These are phyloP conservation scores for Cochlearia excelsa DNA, from an alignment of 345 rosid genomes.

Conservation along the genomic window DNA sequence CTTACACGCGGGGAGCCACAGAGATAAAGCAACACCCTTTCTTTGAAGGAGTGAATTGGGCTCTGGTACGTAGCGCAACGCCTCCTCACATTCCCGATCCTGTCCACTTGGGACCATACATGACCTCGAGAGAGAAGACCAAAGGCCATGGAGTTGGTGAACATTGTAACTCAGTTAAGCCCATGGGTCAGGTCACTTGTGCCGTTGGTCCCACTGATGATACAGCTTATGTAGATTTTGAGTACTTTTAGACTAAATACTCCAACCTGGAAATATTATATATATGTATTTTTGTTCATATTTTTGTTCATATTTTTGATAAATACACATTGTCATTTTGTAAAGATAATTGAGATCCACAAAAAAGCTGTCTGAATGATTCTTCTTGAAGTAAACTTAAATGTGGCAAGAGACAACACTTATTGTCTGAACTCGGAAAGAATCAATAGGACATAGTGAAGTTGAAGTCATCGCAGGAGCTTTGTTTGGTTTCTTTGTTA, in stretches of 20 bases:
- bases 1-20: constrained; percentile 88
- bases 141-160: constrained; percentile 32
- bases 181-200: constrained; percentile 27
- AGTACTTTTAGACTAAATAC: constrained; percentile 50
- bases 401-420: no score
- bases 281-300: constrained; percentile 5
- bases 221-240: constrained; percentile 59
- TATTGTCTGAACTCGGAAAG: constrained; percentile 35
- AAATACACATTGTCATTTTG: constrained; percentile 22
- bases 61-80: constrained; percentile 74
- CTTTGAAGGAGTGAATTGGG: constrained; percentile 92
- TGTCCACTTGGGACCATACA: constrained; percentile 60
- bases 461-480: constrained; percentile 84
- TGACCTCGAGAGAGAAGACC: constrained; percentile 39
- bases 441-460: constrained; percentile 81
- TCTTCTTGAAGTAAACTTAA: no score
- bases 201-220: constrained; percentile 42
- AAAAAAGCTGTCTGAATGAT: no score
- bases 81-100: constrained; percentile 95
- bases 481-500: constrained; percentile 62
- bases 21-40: constrained; percentile 91
- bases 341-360: neutral
- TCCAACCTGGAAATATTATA: neutral
- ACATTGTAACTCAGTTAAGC: constrained; percentile 22
- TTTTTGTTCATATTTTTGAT: constrained; percentile 27